Percentiles rank a stretch among this genome's conserved stretches.
Conservation (phyloP, 139 green algal genomes). For the Pseudopediastrum boryanum region DNA sequence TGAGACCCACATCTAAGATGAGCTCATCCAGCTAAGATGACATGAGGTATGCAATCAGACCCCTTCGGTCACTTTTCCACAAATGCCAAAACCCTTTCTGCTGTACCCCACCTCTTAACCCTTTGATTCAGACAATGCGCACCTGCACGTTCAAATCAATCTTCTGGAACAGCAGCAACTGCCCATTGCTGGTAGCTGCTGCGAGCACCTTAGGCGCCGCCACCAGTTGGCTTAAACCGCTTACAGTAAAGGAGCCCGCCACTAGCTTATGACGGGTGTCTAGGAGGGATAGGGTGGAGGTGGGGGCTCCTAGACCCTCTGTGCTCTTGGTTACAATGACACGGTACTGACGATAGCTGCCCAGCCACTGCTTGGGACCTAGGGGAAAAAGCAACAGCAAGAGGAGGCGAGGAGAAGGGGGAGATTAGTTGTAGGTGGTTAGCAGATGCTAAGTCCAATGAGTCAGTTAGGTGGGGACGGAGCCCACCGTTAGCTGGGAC, state of each 20-base stretch:
- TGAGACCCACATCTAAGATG: too few relatives aligned
- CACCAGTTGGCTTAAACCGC: constrained; percentile 20
- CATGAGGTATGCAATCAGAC: too few relatives aligned
- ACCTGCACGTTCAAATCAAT: constrained; percentile 41
- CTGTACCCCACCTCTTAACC: too few relatives aligned
- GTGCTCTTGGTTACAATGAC: constrained; percentile 47
- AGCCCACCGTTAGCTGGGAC: constrained; percentile 72
- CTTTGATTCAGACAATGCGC: too few relatives aligned
- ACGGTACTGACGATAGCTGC: constrained; percentile 62
- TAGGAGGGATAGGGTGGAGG: constrained; percentile 57
- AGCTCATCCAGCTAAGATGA: too few relatives aligned
- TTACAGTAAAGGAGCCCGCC: constrained; percentile 46
- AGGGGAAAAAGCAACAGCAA: too few relatives aligned
- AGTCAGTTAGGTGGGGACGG: too few relatives aligned
- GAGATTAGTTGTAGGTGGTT: too few relatives aligned
- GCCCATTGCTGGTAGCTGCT: constrained; percentile 2
- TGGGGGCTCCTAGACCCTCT: background rate
- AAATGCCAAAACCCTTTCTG: too few relatives aligned
- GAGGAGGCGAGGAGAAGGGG: too few relatives aligned
- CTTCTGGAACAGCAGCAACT: constrained; percentile 47
- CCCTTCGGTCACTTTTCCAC: too few relatives aligned
- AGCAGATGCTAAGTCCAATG: too few relatives aligned
- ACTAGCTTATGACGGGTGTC: constrained; percentile 87
- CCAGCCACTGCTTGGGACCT: constrained; percentile 65
- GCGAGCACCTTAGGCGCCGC: background rate